Conservation (phyloP, 805 yeast genomes). For the Myxozyma neglecta region DNA sequence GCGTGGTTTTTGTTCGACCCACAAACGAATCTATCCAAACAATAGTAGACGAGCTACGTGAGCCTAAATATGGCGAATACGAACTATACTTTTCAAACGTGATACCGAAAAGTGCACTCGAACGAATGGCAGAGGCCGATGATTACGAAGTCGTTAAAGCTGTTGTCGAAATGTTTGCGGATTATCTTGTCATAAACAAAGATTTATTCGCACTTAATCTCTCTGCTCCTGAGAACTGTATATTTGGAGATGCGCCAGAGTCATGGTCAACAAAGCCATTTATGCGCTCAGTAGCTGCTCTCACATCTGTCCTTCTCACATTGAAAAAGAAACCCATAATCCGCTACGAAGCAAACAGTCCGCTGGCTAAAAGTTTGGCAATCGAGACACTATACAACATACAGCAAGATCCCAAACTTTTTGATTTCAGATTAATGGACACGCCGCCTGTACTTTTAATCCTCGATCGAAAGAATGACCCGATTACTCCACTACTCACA, state of each 20-base stretch:
- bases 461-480: slow-evolving; percentile 84
- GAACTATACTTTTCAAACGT: slow-evolving; percentile 74
- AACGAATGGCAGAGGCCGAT: slow-evolving; percentile 86
- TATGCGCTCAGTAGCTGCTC: slow-evolving; percentile 45
- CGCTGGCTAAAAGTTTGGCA: slow-evolving; percentile 64
- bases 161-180: slow-evolving; percentile 83
- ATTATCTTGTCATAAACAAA: slow-evolving; percentile 70
- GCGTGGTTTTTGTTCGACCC: slow-evolving; percentile 79
- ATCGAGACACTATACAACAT: slow-evolving; percentile 47
- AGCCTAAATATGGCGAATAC: slow-evolving; percentile 79
- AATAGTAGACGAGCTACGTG: slow-evolving; percentile 64
- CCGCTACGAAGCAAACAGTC: slow-evolving; percentile 71
- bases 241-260: slow-evolving; percentile 44
- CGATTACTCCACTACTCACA: slow-evolving; percentile 83
- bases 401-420: slow-evolving; percentile 50
- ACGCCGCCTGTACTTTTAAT: slow-evolving; percentile 72
- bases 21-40: slow-evolving; percentile 59
- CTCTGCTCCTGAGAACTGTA: slow-evolving; percentile 36
- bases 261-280: slow-evolving; percentile 52
- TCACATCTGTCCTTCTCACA: slow-evolving; percentile 64
- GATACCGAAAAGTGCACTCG: slow-evolving; percentile 74
- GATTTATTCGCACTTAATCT: slow-evolving; percentile 59
- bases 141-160: slow-evolving; percentile 74
- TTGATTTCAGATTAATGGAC: slow-evolving; percentile 66
- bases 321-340: slow-evolving; percentile 76